Evolutionary conservation across 1,139 yeast genomes (phyloP).

Genomic region (Diutina mesorugosa): DNA sequence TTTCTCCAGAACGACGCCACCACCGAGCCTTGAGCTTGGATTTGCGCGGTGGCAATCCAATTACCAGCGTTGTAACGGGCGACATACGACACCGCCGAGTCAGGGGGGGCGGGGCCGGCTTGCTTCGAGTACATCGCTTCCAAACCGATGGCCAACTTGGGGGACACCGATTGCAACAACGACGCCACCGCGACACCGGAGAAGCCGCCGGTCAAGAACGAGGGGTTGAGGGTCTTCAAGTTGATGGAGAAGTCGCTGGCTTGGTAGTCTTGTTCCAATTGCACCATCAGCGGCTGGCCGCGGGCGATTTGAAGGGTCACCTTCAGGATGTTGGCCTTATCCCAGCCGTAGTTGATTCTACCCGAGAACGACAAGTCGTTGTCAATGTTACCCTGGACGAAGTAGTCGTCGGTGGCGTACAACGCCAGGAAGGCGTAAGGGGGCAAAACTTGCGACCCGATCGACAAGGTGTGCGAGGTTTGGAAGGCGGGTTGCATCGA

Average conservation of each 20-base stretch:
- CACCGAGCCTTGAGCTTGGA: conserved; percentile 86
- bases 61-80: conserved; percentile 79
- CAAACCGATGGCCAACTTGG: conserved; percentile 77
- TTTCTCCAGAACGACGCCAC: conserved; percentile 90
- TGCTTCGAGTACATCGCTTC: conserved; percentile 87
- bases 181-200: conserved; percentile 83
- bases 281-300: conserved; percentile 90
- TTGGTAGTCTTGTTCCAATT: conserved; percentile 91
- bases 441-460: conserved; percentile 81
- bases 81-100: conserved; percentile 81
- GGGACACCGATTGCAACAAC: conserved; percentile 76
- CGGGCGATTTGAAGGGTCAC: conserved; percentile 80
- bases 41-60: conserved; percentile 93
- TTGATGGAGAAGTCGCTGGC: conserved; percentile 82
- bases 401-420: conserved; percentile 75
- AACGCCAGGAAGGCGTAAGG: conserved; percentile 87
- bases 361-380: conserved; percentile 80
- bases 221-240: conserved; percentile 86
- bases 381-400: conserved; percentile 87
- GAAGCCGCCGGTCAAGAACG: conserved; percentile 52
- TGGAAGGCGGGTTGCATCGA: conserved; percentile 92
- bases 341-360: conserved; percentile 89
- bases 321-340: conserved; percentile 65
- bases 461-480: conserved; percentile 85
- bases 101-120: conserved; percentile 67